A percentile compares a stretch with the other conserved stretches of the same genome.
phyloP scores from a whole-genome alignment of 805 yeast genomes.

The Komagataella kurtzmanii region DNA sequence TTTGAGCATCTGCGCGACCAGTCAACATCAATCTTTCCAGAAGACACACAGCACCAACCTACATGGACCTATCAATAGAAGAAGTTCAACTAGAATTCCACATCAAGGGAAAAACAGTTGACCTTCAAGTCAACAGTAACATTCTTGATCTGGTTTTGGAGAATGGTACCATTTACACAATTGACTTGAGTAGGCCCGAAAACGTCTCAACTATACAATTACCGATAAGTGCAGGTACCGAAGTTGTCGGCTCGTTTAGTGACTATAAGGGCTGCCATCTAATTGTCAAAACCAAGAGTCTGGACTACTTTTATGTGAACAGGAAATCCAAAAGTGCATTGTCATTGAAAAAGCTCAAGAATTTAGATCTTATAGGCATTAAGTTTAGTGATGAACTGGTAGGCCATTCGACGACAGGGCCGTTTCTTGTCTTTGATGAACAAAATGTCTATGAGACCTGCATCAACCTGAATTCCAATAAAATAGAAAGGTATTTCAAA shows the following conservation, averaged over 20 bases:
- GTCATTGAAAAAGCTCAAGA: slow-evolving; percentile 31
- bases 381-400: slow-evolving; percentile 19
- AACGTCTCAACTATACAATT: slow-evolving; percentile 20
- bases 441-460: slow-evolving; percentile 29
- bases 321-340: slow-evolving; percentile 25
- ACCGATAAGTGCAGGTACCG: slow-evolving; percentile 10
- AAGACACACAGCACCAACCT: neutral
- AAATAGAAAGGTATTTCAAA: slow-evolving; percentile 25
- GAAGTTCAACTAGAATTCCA: slow-evolving; percentile 21
- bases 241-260: slow-evolving; percentile 22
- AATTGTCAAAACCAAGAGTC: slow-evolving; percentile 29
- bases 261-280: slow-evolving; percentile 42
- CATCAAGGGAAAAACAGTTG: slow-evolving; percentile 21
- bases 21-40: neutral
- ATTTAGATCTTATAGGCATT: slow-evolving; percentile 27
- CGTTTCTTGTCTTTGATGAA: slow-evolving; percentile 33
- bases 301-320: slow-evolving; percentile 35
- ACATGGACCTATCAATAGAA: slow-evolving; percentile 11
- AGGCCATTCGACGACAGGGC: slow-evolving; percentile 22
- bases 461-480: slow-evolving; percentile 27
- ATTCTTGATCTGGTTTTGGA: slow-evolving; percentile 39
- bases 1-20: neutral
- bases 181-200: slow-evolving; percentile 54
- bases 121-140: slow-evolving; percentile 43
- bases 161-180: slow-evolving; percentile 43